These are phyloP conservation scores for Asterophora parasitica DNA, from an alignment of 768 basidiomycete species.

Conservation along the genomic window DNA sequence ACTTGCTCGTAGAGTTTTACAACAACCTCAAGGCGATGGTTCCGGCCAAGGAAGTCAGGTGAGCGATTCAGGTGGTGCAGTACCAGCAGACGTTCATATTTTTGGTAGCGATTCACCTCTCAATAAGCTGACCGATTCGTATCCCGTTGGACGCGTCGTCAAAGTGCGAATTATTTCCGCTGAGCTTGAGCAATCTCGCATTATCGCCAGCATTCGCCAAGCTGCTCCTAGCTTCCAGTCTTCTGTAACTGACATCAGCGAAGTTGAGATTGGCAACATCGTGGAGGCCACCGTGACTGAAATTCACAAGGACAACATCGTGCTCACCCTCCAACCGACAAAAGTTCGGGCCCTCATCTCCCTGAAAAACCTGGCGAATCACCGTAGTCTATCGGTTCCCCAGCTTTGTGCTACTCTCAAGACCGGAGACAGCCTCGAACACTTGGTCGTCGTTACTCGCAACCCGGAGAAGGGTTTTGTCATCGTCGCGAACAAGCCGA, in stretches of 20 bases:
- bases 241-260: constrained; percentile 57
- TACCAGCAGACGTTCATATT: neutral
- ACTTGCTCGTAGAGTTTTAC: constrained; percentile 85
- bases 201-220: constrained; percentile 86
- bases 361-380: constrained; percentile 81
- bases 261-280: constrained; percentile 70
- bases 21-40: constrained; percentile 83
- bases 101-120: constrained; percentile 58
- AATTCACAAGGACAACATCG: constrained; percentile 80
- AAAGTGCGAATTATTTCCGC: constrained; percentile 74
- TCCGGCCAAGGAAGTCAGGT: constrained; percentile 81
- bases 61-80: constrained; percentile 14
- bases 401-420: constrained; percentile 63
- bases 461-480: constrained; percentile 84
- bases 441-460: constrained; percentile 85
- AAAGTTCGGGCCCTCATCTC: constrained; percentile 80
- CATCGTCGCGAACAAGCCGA: constrained; percentile 73
- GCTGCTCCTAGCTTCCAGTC: constrained; percentile 49
- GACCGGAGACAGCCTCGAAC: constrained; percentile 64
- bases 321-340: constrained; percentile 68
- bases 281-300: constrained; percentile 70
- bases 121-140: constrained; percentile 53
- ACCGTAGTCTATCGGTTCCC: constrained; percentile 57
- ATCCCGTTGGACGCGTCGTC: constrained; percentile 77
- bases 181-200: constrained; percentile 52